Conservation (phyloP, 768 basidiomycete genomes). For the Kwoniella bestiolae region DNA sequence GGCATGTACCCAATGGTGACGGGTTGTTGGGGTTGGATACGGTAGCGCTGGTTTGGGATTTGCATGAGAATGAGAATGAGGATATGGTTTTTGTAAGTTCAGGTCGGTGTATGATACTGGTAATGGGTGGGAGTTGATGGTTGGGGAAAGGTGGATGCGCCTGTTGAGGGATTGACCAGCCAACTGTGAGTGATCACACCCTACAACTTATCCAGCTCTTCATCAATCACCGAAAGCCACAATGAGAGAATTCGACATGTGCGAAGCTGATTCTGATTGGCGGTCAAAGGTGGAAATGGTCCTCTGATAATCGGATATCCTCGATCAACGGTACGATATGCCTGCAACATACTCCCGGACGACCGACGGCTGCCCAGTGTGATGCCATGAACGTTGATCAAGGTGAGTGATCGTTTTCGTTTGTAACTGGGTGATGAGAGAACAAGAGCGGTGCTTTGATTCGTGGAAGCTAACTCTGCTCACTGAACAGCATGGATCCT, state of each 20-base stretch:
- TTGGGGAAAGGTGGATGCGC: background rate
- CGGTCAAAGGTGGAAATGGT: constrained; percentile 6
- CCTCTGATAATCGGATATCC: constrained; percentile 1
- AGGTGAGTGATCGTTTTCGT: too few relatives aligned
- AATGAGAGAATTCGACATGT: background rate
- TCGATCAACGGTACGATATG: background rate
- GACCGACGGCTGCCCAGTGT: constrained; percentile 1
- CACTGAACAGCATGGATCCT: constrained; percentile 15
- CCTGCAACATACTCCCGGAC: constrained; percentile 1
- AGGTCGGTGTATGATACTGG: background rate
- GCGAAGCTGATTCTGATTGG: too few relatives aligned
- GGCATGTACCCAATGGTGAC: constrained; percentile 5
- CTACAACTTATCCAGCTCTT: background rate
- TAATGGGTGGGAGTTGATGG: background rate
- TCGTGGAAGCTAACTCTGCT: too few relatives aligned
- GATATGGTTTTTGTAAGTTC: background rate
- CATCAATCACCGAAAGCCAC: too few relatives aligned
- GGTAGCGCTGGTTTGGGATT: background rate
- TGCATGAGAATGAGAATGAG: background rate
- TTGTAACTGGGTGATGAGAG: too few relatives aligned
- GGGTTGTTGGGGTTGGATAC: constrained; percentile 4
- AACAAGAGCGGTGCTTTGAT: too few relatives aligned
- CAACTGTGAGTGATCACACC: background rate
- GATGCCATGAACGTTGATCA: constrained; percentile 6
- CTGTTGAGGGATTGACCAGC: background rate